Evolutionary conservation across 1,284 basidiomycete species (phyloP).

Genomic region (Cryptococcus sp.): DNA sequence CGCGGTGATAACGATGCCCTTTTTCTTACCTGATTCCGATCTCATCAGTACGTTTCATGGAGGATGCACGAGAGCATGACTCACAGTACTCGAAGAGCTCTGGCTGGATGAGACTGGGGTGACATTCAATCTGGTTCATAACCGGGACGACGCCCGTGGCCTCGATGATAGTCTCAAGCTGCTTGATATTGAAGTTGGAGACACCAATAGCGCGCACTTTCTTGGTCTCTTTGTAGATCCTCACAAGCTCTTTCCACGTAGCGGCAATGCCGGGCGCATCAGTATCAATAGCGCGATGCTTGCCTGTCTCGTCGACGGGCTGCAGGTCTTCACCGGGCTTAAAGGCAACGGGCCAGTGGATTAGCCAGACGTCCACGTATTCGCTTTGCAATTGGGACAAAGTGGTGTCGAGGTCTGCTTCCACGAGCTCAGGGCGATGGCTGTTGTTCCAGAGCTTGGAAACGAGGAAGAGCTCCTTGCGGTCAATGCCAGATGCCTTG

Average conservation of each 20-base stretch:
- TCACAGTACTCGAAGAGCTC: slow-evolving; percentile 43
- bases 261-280: slow-evolving; percentile 32
- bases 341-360: slow-evolving; percentile 88
- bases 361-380: slow-evolving; percentile 79
- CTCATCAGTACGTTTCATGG: not conserved
- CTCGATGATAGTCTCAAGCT: slow-evolving; percentile 68
- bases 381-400: slow-evolving; percentile 68
- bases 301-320: slow-evolving; percentile 19
- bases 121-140: slow-evolving; percentile 81
- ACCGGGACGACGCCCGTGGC: slow-evolving; percentile 76
- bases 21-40: slow-evolving; percentile 65
- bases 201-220: slow-evolving; percentile 57
- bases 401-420: slow-evolving; percentile 72
- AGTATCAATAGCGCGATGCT: slow-evolving; percentile 26
- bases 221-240: slow-evolving; percentile 43
- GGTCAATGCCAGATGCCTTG: slow-evolving; percentile 72
- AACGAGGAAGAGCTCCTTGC: slow-evolving; percentile 81
- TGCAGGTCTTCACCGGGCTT: slow-evolving; percentile 57
- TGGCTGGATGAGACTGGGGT: slow-evolving; percentile 60
- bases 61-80: not conserved
- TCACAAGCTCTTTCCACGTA: slow-evolving; percentile 51
- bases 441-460: slow-evolving; percentile 59
- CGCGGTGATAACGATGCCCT: slow-evolving; percentile 77
- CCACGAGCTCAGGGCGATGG: slow-evolving; percentile 58
- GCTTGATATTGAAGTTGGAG: slow-evolving; percentile 73